A percentile compares a stretch with the other conserved stretches of the same genome.
Conservation (phyloP, 176 grass and related monocot genomes). For the Luzula sylvatica region DNA sequence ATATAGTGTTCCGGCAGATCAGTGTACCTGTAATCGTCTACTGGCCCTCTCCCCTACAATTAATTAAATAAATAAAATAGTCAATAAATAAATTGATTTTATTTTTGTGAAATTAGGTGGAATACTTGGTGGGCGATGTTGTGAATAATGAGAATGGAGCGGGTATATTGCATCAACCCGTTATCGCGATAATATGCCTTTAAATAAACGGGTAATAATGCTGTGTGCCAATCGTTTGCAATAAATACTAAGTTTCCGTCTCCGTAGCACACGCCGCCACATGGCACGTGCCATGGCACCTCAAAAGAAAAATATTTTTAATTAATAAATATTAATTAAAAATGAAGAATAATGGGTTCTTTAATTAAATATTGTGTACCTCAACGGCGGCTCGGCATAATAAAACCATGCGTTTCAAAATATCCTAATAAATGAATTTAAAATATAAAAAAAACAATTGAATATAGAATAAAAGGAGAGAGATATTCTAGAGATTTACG, state of each 20-base stretch:
- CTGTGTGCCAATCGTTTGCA: slow-evolving; percentile 98
- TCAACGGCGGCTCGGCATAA: slow-evolving; percentile 93
- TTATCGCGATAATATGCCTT: slow-evolving; percentile 93
- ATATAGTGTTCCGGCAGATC: slow-evolving; percentile 77
- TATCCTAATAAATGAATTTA: slow-evolving; percentile 45
- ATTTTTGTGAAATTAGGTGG: no score
- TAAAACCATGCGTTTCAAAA: slow-evolving; percentile 82
- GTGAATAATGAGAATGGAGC: slow-evolving; percentile 91
- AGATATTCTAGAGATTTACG: slow-evolving; percentile 40
- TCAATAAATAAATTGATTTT: background rate
- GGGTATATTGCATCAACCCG: slow-evolving; percentile 71
- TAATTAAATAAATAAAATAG: background rate
- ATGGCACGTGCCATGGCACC: slow-evolving; percentile 84
- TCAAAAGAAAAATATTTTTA: slow-evolving; percentile 16
- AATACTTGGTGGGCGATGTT: slow-evolving; percentile 92
- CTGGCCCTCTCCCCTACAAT: slow-evolving; percentile 65
- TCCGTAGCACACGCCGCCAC: slow-evolving; percentile 65
- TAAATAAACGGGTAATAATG: slow-evolving; percentile 76
- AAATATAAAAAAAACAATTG: background rate
- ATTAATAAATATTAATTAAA: slow-evolving; percentile 1
- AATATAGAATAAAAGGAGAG: no score
- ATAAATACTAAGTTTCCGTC: slow-evolving; percentile 92
- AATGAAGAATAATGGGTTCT: no score
- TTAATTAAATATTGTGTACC: slow-evolving; percentile 40
- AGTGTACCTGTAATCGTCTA: slow-evolving; percentile 42